These are phyloP conservation scores for Thelonectria discophora DNA, from an alignment of 2,329 filamentous ascomycete species.

Conservation along the genomic window DNA sequence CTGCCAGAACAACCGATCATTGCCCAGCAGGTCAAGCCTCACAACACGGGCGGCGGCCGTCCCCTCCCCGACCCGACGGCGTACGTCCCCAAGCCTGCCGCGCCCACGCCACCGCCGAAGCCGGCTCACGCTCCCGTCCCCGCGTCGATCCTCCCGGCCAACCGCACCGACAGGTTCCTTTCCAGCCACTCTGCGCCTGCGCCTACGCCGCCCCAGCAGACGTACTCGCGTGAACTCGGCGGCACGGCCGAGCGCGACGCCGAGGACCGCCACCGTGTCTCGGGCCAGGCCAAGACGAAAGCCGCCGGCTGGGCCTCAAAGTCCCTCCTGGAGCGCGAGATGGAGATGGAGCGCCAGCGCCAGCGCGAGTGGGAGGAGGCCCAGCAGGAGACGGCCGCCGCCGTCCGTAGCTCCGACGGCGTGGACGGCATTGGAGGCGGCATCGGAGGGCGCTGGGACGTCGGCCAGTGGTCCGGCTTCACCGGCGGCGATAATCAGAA, in stretches of 20 bases:
- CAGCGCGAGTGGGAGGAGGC: slow-evolving; percentile 83
- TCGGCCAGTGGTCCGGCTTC: slow-evolving; percentile 78
- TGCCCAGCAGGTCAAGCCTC: slow-evolving; percentile 45
- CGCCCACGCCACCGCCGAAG: slow-evolving; percentile 24
- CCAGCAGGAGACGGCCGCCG: slow-evolving; percentile 70
- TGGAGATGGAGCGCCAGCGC: slow-evolving; percentile 80
- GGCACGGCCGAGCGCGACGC: slow-evolving; percentile 68
- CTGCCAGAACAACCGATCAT: slow-evolving; percentile 52
- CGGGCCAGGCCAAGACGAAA: slow-evolving; percentile 68
- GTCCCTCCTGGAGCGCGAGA: slow-evolving; percentile 79
- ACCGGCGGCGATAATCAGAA: slow-evolving; percentile 81
- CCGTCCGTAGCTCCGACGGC: slow-evolving; percentile 59
- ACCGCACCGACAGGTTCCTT: slow-evolving; percentile 67
- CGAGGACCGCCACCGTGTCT: slow-evolving; percentile 68
- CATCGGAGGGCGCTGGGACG: slow-evolving; percentile 75
- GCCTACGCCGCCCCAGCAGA: slow-evolving; percentile 52
- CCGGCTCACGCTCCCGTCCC: slow-evolving; percentile 34
- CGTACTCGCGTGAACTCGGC: slow-evolving; percentile 64
- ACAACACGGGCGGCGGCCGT: slow-evolving; percentile 49
- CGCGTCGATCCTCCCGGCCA: too few species aligned
- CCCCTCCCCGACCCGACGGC: slow-evolving; percentile 36
- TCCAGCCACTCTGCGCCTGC: slow-evolving; percentile 62
- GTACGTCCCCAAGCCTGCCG: slow-evolving; percentile 30
- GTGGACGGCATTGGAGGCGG: slow-evolving; percentile 74
- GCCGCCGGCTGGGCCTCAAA: slow-evolving; percentile 71